Evolutionary conservation across 345 rosid species (phyloP).

Genomic region (Hibiscus trionum): DNA sequence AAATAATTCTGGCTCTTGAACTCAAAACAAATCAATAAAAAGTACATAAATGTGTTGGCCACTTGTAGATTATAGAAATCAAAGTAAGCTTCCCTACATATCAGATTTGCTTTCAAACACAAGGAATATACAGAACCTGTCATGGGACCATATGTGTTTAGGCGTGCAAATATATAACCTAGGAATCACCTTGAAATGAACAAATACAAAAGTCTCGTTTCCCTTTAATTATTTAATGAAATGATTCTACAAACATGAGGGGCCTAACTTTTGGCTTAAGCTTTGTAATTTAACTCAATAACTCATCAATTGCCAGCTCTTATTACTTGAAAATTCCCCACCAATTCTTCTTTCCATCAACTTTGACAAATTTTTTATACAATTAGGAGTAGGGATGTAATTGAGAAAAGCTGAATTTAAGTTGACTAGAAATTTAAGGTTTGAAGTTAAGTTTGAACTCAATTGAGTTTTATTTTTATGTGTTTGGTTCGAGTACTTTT

Average conservation of each 20-base stretch:
- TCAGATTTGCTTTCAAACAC: conserved; percentile 2
- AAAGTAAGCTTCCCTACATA: neutral
- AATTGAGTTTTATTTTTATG: no score
- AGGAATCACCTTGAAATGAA: neutral
- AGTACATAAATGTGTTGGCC: neutral
- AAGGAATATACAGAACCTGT: neutral
- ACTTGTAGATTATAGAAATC: neutral
- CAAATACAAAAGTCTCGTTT: neutral
- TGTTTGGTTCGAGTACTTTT: no score
- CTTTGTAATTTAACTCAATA: neutral
- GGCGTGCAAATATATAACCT: neutral
- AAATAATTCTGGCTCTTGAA: neutral
- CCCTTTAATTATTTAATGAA: neutral
- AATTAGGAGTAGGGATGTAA: no score
- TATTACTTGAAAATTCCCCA: neutral
- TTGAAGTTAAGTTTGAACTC: no score
- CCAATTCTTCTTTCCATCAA: no score
- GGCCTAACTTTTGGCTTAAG: neutral
- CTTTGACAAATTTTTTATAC: no score
- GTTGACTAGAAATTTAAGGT: no score
- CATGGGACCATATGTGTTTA: conserved; percentile 8
- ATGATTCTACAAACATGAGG: neutral
- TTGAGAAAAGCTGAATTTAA: no score
- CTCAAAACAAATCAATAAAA: neutral
- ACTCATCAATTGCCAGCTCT: neutral